Conservation (phyloP, 2,329 filamentous ascomycete species). For the Colletotrichum musicola region DNA sequence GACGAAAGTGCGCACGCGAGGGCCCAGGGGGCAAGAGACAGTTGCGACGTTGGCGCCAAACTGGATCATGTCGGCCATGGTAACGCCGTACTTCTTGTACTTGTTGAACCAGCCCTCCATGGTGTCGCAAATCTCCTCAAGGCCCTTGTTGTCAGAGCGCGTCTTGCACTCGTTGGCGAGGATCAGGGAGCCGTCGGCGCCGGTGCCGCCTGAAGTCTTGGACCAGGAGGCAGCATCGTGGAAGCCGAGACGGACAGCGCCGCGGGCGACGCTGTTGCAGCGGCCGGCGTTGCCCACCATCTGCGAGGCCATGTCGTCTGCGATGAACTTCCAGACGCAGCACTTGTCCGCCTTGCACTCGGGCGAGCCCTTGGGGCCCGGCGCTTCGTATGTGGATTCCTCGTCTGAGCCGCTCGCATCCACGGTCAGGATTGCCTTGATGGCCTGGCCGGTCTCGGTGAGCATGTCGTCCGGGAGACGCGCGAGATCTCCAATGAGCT, state of each 20-base stretch:
- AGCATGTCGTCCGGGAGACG: constrained; percentile 47
- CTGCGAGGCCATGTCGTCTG: constrained; percentile 51
- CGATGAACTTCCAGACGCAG: constrained; percentile 60
- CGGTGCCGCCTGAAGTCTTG: constrained; percentile 52
- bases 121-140: constrained; percentile 57
- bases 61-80: constrained; percentile 68
- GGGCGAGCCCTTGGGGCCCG: constrained; percentile 42
- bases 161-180: constrained; percentile 53
- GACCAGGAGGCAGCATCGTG: constrained; percentile 62
- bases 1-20: constrained; percentile 63
- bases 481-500: constrained; percentile 55
- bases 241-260: constrained; percentile 61
- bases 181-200: constrained; percentile 62
- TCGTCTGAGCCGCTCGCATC: constrained; percentile 43
- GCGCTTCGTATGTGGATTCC: constrained; percentile 30
- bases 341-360: constrained; percentile 55
- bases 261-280: constrained; percentile 59
- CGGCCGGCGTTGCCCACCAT: constrained; percentile 54
- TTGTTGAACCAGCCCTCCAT: constrained; percentile 56
- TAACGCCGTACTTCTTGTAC: constrained; percentile 57
- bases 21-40: constrained; percentile 59
- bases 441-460: constrained; percentile 49
- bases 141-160: constrained; percentile 59
- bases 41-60: constrained; percentile 64
- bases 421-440: constrained; percentile 53